Conservation (phyloP, 2,329 filamentous ascomycete genomes). For the Immersiporthe knoxdaviesiana region DNA sequence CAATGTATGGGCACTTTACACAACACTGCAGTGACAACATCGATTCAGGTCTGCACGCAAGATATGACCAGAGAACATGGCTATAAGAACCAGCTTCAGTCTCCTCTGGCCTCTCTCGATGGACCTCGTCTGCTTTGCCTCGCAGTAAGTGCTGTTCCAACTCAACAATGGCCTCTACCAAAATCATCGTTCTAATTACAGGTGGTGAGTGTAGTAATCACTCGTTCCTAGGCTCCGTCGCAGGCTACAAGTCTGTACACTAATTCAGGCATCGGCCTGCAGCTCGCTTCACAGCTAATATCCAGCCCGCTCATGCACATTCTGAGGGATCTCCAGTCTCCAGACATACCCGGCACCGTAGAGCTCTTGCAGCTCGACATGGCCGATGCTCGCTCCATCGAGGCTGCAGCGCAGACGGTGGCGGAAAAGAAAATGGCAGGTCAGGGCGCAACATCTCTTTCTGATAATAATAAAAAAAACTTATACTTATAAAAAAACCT, state of each 20-base stretch:
- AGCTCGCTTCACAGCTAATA: conserved; percentile 5
- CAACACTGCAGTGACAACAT: neutral
- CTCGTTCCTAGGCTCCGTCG: neutral
- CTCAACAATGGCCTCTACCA: neutral
- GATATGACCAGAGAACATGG: neutral
- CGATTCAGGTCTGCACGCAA: neutral
- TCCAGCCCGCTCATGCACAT: neutral
- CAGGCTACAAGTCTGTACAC: neutral
- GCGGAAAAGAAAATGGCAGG: neutral
- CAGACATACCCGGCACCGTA: neutral
- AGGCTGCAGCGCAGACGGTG: conserved; percentile 1
- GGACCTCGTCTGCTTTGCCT: neutral
- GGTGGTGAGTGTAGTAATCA: neutral
- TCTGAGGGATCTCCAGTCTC: neutral
- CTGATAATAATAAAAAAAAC: too few relatives aligned
- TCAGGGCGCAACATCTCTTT: too few relatives aligned
- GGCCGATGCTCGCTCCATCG: neutral
- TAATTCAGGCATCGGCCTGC: neutral
- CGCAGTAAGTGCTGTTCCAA: neutral
- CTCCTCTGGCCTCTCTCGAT: neutral
- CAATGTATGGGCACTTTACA: neutral
- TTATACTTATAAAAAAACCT: neutral
- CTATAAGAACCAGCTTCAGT: neutral
- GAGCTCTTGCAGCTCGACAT: conserved; percentile 3
- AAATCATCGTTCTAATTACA: neutral